Evolutionary conservation across 2,329 filamentous ascomycete genomes (phyloP).

Genomic region (Rutstroemia sp.): DNA sequence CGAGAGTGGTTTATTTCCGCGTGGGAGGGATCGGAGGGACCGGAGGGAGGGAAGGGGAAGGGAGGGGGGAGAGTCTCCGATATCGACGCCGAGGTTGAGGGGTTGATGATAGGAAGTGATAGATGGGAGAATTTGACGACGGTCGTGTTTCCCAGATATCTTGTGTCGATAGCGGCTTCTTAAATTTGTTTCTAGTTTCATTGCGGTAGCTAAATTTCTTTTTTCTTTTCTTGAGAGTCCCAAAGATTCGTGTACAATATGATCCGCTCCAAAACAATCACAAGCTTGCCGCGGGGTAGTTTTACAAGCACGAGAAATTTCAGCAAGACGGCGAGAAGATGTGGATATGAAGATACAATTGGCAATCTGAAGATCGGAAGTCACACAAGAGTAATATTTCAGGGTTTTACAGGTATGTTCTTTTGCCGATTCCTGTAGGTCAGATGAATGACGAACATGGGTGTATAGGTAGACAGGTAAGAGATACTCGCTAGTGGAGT

Average conservation of each 20-base stretch:
- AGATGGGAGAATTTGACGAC: too few relatives aligned
- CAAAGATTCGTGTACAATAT: background rate
- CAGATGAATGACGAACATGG: background rate
- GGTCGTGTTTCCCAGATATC: too few relatives aligned
- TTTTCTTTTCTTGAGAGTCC: too few relatives aligned
- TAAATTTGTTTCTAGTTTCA: background rate
- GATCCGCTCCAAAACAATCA: constrained; percentile 2
- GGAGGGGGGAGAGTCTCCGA: background rate
- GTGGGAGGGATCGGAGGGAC: background rate
- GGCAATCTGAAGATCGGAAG: constrained; percentile 58
- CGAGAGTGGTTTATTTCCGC: background rate
- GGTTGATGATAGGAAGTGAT: background rate
- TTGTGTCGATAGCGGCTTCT: background rate
- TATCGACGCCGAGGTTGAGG: background rate
- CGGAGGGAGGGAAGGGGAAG: background rate
- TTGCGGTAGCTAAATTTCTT: too few relatives aligned
- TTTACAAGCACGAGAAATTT: constrained; percentile 11
- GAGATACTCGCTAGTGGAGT: constrained; percentile 11
- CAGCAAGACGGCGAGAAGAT: constrained; percentile 12
- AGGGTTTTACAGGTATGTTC: constrained; percentile 57
- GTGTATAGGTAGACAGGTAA: constrained; percentile 24
- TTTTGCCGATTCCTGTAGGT: too few relatives aligned
- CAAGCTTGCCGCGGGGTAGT: constrained; percentile 13
- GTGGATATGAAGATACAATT: constrained; percentile 45
- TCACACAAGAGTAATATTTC: constrained; percentile 61